Percentiles rank a stretch among this genome's conserved stretches.
Conservation (phyloP, 192 early-diverging fungal genomes). For the Podila minutissima region DNA sequence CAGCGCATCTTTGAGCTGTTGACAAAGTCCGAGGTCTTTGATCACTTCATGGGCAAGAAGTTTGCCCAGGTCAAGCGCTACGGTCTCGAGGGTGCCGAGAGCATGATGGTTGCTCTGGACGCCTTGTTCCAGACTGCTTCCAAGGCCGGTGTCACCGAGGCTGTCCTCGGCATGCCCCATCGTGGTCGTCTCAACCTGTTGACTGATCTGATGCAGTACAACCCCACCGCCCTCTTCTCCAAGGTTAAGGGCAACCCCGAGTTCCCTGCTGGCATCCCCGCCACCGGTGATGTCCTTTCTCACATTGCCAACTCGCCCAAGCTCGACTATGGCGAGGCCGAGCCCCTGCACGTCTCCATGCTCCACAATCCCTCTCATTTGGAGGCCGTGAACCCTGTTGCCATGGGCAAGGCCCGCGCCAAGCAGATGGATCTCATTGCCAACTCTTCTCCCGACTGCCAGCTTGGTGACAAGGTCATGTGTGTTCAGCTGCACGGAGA, state of each 20-base stretch:
- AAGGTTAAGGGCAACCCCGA: conserved; percentile 96
- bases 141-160: conserved; percentile 81
- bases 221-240: conserved; percentile 86
- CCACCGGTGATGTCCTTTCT: conserved; percentile 91
- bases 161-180: conserved; percentile 96
- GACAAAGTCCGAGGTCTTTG: conserved; percentile 88
- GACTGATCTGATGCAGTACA: conserved; percentile 86
- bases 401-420: conserved; percentile 94
- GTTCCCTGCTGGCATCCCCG: conserved; percentile 81
- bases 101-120: conserved; percentile 93
- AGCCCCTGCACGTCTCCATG: conserved; percentile 84
- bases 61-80: conserved; percentile 97
- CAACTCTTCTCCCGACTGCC: conserved; percentile 74
- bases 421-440: conserved; percentile 85
- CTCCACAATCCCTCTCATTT: conserved; percentile 98
- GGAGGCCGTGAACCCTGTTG: conserved; percentile 97
- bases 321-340: conserved; percentile 72
- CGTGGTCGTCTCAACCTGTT: conserved; percentile 95
- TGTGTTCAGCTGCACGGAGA: conserved; percentile 97
- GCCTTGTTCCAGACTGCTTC: conserved; percentile 79
- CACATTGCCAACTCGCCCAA: conserved; percentile 84
- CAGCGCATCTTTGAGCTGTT: conserved; percentile 82
- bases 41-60: conserved; percentile 98
- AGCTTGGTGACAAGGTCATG: conserved; percentile 92
- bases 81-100: conserved; percentile 96